These are phyloP conservation scores for Vitis hybrid DNA, from an alignment of 177 flowering plant species.

Conservation along the genomic window DNA sequence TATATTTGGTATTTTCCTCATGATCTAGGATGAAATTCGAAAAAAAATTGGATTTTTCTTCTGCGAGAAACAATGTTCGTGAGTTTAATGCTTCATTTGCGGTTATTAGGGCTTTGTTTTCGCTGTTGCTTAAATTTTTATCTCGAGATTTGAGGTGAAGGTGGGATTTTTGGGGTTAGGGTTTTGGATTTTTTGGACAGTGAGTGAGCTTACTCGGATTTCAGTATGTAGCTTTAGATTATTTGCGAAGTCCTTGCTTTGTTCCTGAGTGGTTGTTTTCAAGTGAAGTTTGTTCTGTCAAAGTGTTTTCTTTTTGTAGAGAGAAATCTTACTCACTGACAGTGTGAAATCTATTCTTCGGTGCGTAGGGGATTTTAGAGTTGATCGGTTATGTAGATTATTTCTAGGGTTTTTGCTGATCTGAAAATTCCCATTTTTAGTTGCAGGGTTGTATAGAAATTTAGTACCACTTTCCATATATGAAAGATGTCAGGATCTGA, in stretches of 20 bases:
- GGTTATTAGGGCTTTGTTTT: slow-evolving; percentile 16
- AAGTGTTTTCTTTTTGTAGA: neutral
- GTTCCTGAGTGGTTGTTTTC: too few species aligned
- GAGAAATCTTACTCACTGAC: too few species aligned
- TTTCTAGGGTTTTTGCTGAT: slow-evolving; percentile 7
- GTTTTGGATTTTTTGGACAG: slow-evolving; percentile 4
- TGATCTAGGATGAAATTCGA: neutral
- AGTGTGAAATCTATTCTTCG: neutral
- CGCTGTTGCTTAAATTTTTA: neutral
- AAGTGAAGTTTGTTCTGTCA: neutral
- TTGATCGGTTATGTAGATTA: neutral
- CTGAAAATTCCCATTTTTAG: neutral
- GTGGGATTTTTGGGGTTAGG: slow-evolving; percentile 2
- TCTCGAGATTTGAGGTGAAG: neutral
- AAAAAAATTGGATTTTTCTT: neutral
- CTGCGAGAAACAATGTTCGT: neutral
- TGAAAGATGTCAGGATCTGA: slow-evolving; percentile 53
- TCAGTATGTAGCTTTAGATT: too few species aligned
- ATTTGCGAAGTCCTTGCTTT: too few species aligned
- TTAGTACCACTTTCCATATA: neutral
- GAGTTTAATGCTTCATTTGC: neutral
- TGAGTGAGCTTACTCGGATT: too few species aligned
- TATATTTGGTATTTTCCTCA: neutral
- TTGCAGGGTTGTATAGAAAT: slow-evolving; percentile 5
- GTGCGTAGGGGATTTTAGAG: neutral